Base-by-base conservation (phyloP, 805 yeast genomes). In the Saccharomycopsis sp. region DNA sequence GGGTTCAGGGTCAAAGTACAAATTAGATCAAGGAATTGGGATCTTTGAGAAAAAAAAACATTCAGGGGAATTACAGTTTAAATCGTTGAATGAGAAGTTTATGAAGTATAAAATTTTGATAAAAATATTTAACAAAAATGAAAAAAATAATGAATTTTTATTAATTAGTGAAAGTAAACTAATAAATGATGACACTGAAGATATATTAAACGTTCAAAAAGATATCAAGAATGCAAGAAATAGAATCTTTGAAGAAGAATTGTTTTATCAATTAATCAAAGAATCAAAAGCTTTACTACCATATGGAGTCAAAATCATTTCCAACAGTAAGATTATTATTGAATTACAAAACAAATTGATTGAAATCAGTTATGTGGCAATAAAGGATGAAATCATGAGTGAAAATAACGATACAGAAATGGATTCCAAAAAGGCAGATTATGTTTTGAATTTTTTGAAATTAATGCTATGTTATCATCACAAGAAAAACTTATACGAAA, bases 241-340 rank as follows among this genome's bases (percentile, higher is more conserved):
- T 47, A 72, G 74, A 44, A 64, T 88, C 5, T 89, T 89, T 61
- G 97, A 89, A 54, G 92, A 84, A 52, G 97, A 89, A 57, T 64
- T 89, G 40, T 85, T 85, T 62, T 75, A 73, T 57, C 87, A 79
- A 50, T 59, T 89, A 41, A 67, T 78, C 19, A 73, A 77, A 47
- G 98, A 89, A 58, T 85, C 94, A 1, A 69, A 79, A 23, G 55
- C 67, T 4, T 62, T 89, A 43, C 69, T 79, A 8, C 74, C 86
- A 15, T 74, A 77, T 49, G 79, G 81, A 40, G 89, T 85, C 3
- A 66, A 68, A 13, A 69, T 78, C 14, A 76, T 81, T 23, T 70
- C 69, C 39, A 74, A 71, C 37, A 75, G 78, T 45, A 78, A 75
- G 49, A 70, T 88, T 17, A 65, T 70, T 1, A 66, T 85, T 32